Percentiles rank a stretch among this genome's conserved stretches.
These are phyloP conservation scores for Coelastrella sp. DNA, from an alignment of 139 green algal species.

Conservation along the genomic window DNA sequence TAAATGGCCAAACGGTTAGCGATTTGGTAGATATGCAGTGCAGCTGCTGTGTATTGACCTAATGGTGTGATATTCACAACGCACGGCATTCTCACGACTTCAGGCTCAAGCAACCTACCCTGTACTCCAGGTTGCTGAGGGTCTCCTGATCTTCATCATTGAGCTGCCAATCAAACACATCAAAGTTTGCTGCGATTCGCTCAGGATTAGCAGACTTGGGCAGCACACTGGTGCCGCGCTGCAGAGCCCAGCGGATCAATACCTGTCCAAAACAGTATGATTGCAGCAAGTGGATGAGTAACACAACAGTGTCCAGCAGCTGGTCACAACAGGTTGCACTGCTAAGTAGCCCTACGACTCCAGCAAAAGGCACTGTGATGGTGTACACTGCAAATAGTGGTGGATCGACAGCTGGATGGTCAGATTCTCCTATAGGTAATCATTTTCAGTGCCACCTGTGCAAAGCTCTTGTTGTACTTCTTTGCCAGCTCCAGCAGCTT, in stretches of 20 bases:
- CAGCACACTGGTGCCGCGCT: conserved; percentile 90
- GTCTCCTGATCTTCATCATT: conserved; percentile 63
- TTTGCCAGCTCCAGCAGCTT: conserved; percentile 69
- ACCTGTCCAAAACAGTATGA: conserved; percentile 66
- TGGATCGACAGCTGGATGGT: no score
- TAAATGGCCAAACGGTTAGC: no score
- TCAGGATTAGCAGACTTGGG: conserved; percentile 84
- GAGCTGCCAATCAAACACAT: conserved; percentile 82
- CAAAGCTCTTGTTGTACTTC: conserved; percentile 69
- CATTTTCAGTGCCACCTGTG: conserved; percentile 53
- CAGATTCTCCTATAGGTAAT: neutral
- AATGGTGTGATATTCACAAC: no score
- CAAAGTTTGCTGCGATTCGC: conserved; percentile 88
- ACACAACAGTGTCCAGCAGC: neutral
- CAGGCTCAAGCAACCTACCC: neutral
- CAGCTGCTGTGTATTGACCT: no score
- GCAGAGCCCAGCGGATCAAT: conserved; percentile 91
- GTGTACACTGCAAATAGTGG: no score
- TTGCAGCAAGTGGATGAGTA: neutral
- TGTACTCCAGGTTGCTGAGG: conserved; percentile 62
- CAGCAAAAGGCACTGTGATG: no score
- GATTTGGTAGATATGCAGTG: no score
- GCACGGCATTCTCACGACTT: neutral
- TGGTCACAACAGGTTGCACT: no score
- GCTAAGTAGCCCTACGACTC: no score